Base-by-base conservation (phyloP, 2,329 filamentous ascomycete species). In the Eutypa lata region DNA sequence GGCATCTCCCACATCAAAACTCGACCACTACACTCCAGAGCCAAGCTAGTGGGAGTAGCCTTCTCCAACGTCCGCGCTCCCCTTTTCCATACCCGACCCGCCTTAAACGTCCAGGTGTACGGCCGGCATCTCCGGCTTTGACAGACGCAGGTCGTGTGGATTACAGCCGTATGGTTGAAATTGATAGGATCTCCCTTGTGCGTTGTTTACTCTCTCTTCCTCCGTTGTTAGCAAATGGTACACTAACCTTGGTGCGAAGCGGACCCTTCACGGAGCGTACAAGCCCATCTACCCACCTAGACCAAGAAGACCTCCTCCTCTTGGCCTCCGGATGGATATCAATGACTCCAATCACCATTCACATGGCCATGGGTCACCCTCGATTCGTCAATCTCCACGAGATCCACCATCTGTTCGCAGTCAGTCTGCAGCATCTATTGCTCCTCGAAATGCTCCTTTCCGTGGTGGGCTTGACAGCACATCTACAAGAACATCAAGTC, bases 41-140 rank as follows among this genome's bases (percentile, higher is more conserved):
- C 53, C 74, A 76, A 31, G 67, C 69, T 19, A 77, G 78, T 47
- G 65, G 65, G 21, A 64, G 13, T 6, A 38, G 63, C 44, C 65
- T 69, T 28, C 60, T 77, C 48, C 79, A 81, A 58, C 73, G 80
- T n/a, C 78, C 81, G 47, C 74, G 80, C 28, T 84, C 82, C 21
- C 81, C 82, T 1, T 84, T 80, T 55, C 79, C 79, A 21, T 84
- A 84, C 53, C 81, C 81, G 24, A 77, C 80, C 45, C 77, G 81
- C 18, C 66, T 84, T 33, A 82, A 76, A 61, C 76, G 81, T 19
- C 80, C 79, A 18, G 79, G 79, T 3, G 68, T 78, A 37, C 72
- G 76, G 42, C 72, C 78, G 44, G 68, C 73, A 26, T 82, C 78
- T 13, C 78, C 78, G 14, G 76, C 76, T 46, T 61, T 79, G 49